Percentiles rank a stretch among this genome's conserved stretches.
Evolutionary conservation across 306 rosid species (phyloP).

Genomic region (Lathyrus sativus): DNA sequence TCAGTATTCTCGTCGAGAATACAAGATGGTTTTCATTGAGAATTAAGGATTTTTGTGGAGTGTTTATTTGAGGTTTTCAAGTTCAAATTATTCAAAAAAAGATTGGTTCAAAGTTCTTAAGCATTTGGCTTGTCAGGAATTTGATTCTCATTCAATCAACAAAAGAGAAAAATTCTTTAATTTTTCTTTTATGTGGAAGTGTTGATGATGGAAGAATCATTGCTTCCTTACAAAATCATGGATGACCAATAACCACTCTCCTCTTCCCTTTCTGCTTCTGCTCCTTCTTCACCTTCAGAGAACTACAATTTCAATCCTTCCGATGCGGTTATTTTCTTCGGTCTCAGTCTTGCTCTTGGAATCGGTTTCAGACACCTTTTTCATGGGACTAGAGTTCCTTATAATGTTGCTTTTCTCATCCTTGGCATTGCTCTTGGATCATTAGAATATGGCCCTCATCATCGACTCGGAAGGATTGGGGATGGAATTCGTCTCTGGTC

Average conservation of each 20-base stretch:
- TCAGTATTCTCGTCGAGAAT: too few relatives aligned
- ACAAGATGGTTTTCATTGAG: too few relatives aligned
- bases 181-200: constrained; percentile 41
- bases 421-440: constrained; percentile 86
- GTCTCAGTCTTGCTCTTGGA: constrained; percentile 69
- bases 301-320: constrained; percentile 42
- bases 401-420: constrained; percentile 75
- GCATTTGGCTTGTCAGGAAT: too few relatives aligned
- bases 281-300: constrained; percentile 25
- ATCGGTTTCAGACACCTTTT: constrained; percentile 75
- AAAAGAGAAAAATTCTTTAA: too few relatives aligned
- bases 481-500: constrained; percentile 93
- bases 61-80: too few relatives aligned
- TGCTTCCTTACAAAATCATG: constrained; percentile 43
- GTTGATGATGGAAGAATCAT: constrained; percentile 9
- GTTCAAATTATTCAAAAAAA: too few relatives aligned
- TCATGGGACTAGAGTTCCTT: constrained; percentile 88
- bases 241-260: constrained; percentile 25
- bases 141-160: too few relatives aligned
- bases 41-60: too few relatives aligned
- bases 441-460: constrained; percentile 80
- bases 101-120: too few relatives aligned
- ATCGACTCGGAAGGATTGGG: constrained; percentile 82
- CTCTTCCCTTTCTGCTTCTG: background rate
- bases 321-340: constrained; percentile 71